Evolutionary conservation across 805 yeast species (phyloP), one percentile per base, ranked within the genome.

Genomic region (Candida vaughaniae): DNA sequence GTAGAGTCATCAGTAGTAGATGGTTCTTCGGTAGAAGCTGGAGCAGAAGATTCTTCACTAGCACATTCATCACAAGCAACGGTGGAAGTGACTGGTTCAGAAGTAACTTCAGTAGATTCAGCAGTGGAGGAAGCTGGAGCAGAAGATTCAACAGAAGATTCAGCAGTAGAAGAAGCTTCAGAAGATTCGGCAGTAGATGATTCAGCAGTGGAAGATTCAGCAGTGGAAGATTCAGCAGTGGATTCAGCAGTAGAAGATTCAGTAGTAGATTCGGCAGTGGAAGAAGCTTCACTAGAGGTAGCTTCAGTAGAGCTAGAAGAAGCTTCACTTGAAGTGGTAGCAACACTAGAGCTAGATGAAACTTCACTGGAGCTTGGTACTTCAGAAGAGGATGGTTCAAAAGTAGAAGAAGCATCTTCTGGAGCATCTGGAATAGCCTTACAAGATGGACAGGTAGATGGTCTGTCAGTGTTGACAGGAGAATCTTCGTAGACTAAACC

Each of bases 11-110:
- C 6, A 14, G 17, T 31, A 29, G 39, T 4, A 20, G 37, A 18
- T 7, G 36, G 17, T 14, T 18, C 36, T 4, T 25, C 25, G 35
- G 33, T 28, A 16, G 42, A 31, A 16, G 38, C 20, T 23, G 42
- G 12, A 6, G 31, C 34, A 29, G 43, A 20, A 14, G 30, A 31
- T 3, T 27, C 93, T 6, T 22, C 33, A 27, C 38, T 19, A 8
- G 38, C 23, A n/a, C 9, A 22, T 29, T n/a, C 39, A 29, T 20
- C 30, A 16, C 14, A 9, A 6, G 6, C 22, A 16, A 15, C 16
- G 9, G 29, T 14, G 10, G 38, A 6, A 29, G 22, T 5, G 12
- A 11, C 27, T 29, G 8, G 29, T 14, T 12, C 7, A 22, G 35
- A 25, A 11, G 16, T 6, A 7, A 20, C 23, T 7, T 7, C 23